Conservation (phyloP, 2,329 filamentous ascomycete genomes). For the Pseudocercospora fijiensis region DNA sequence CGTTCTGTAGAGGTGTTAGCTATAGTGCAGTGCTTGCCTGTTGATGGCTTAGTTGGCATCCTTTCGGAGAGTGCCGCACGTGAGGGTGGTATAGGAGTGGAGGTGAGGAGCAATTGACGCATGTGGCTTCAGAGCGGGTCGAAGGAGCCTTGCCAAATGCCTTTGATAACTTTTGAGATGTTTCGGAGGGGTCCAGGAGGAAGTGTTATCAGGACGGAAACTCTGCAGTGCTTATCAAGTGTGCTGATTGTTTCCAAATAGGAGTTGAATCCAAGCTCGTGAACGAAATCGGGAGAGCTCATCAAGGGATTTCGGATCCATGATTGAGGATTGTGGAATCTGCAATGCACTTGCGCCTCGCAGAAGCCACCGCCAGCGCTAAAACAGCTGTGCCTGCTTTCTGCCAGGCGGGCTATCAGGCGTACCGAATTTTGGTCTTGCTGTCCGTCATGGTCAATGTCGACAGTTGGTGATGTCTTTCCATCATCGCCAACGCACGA, state of each 20-base stretch:
- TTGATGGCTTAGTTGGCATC: no score
- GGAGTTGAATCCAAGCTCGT: no score
- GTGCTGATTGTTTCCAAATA: no score
- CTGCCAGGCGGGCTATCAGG: background rate
- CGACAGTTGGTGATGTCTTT: background rate
- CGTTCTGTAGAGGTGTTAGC: background rate
- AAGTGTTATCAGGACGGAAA: background rate
- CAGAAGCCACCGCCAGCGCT: background rate
- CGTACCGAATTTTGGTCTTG: background rate
- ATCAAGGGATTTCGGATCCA: background rate
- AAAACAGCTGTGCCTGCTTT: background rate
- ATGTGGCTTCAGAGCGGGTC: no score
- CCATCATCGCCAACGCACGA: background rate
- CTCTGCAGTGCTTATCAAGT: no score
- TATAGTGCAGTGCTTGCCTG: slow-evolving; percentile 1
- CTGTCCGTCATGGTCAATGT: background rate
- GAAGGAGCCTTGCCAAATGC: no score
- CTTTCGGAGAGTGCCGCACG: background rate
- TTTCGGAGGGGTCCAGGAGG: background rate
- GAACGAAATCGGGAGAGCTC: background rate
- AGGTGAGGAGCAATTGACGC: background rate
- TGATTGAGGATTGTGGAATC: background rate
- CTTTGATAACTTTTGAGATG: background rate
- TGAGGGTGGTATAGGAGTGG: background rate
- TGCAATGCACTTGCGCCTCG: background rate